Percentiles rank a stretch among this genome's conserved stretches.
Evolutionary conservation across 1,139 yeast genomes (phyloP).

Genomic region (Geotrichum macrosporum): DNA sequence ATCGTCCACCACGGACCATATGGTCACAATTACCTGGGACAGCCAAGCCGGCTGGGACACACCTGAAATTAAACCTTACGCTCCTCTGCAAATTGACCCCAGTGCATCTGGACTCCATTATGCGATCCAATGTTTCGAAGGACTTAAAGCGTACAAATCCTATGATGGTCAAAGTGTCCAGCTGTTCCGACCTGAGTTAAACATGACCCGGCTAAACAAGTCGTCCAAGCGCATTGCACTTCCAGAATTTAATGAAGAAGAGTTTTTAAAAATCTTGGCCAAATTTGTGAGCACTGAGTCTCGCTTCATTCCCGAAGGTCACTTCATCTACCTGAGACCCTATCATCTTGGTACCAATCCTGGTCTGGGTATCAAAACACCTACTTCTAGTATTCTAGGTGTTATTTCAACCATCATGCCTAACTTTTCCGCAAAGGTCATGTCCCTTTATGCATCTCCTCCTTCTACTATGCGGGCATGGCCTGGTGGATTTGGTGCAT

Average conservation of each 20-base stretch:
- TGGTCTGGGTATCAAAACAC: conserved; percentile 41
- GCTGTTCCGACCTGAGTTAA: conserved; percentile 43
- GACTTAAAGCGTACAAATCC: conserved; percentile 36
- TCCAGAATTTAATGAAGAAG: conserved; percentile 42
- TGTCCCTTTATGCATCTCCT: conserved; percentile 38
- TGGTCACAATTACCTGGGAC: conserved; percentile 43
- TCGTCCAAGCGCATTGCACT: conserved; percentile 42
- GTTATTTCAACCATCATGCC: conserved; percentile 41
- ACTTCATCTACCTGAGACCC: conserved; percentile 36
- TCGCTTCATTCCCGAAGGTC: conserved; percentile 34
- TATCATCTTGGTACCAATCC: conserved; percentile 36
- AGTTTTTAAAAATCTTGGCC: conserved; percentile 40
- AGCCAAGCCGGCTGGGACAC: conserved; percentile 41
- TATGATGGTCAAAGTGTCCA: conserved; percentile 37
- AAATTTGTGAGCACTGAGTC: conserved; percentile 40
- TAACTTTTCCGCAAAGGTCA: conserved; percentile 34
- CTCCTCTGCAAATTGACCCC: conserved; percentile 37
- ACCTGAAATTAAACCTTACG: conserved; percentile 42
- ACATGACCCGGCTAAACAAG: conserved; percentile 42
- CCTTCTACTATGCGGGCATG: conserved; percentile 44
- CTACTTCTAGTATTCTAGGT: conserved; percentile 41
- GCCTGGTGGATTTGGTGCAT: conserved; percentile 48
- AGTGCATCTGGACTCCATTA: conserved; percentile 36
- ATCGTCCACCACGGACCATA: conserved; percentile 40
- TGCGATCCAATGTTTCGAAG: conserved; percentile 38